Percentiles rank a stretch among this genome's conserved stretches.
Conservation (phyloP, 352 stramenopile genomes). For the Globisporangium megalacanthum region DNA sequence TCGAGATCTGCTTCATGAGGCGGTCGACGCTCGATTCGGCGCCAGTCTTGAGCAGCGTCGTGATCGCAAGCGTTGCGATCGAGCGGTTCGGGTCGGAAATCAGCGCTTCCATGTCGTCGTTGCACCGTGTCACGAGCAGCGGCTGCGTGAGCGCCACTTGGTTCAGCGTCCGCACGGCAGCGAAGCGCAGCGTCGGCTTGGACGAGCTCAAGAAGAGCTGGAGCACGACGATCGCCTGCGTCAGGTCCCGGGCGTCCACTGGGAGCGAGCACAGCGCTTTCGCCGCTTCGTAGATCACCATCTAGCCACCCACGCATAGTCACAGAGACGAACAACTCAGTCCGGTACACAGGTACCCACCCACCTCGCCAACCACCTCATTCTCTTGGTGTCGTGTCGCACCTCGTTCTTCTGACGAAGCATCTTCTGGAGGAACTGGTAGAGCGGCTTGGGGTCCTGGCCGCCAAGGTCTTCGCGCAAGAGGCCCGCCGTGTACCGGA, state of each 20-base stretch:
- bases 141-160: conserved; percentile 90
- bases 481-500: conserved; percentile 94
- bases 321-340: background rate
- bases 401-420: conserved; percentile 94
- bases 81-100: conserved; percentile 97
- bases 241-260: conserved; percentile 95
- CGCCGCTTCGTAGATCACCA: conserved; percentile 99
- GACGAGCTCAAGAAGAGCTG: conserved; percentile 93
- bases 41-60: conserved; percentile 98
- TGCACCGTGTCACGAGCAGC: conserved; percentile 96
- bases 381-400: background rate
- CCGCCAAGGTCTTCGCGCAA: conserved; percentile 85
- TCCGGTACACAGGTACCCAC: too few relatives aligned
- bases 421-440: conserved; percentile 94
- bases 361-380: background rate
- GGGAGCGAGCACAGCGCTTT: conserved; percentile 95
- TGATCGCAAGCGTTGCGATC: conserved; percentile 99
- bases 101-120: conserved; percentile 98
- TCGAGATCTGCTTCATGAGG: conserved; percentile 97
- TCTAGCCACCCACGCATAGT: conserved; percentile 41
- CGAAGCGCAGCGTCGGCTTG: conserved; percentile 95
- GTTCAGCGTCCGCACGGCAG: conserved; percentile 95
- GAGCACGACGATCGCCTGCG: conserved; percentile 96
- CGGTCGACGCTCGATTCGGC: conserved; percentile 95
- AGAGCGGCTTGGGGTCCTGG: conserved; percentile 72